Conservation (phyloP, 2,329 filamentous ascomycete species). For the Colletotrichum orbiculare region DNA sequence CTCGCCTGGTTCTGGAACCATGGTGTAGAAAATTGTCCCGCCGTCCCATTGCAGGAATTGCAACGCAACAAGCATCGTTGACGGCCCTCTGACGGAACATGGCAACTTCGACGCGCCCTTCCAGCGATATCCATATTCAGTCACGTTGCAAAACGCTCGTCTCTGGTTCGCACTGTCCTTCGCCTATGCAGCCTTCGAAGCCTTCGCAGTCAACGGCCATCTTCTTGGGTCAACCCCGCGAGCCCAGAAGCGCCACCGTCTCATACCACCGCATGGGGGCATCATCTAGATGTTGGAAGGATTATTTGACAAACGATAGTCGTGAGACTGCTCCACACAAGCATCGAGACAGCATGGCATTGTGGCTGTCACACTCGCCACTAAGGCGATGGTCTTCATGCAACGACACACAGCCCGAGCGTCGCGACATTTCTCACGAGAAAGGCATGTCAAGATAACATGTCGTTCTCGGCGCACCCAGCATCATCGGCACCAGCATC, state of each 20-base stretch:
- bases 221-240: not conserved
- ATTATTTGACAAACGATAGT: not conserved
- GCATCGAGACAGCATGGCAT: slow-evolving; percentile 1
- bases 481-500: too few species aligned
- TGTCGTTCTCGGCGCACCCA: not conserved
- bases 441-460: not conserved
- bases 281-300: slow-evolving; percentile 7
- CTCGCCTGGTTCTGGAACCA: too few species aligned
- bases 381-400: not conserved
- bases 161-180: slow-evolving; percentile 21
- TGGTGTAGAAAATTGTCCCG: too few species aligned
- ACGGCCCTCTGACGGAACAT: too few species aligned
- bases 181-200: slow-evolving; percentile 2
- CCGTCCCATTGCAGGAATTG: too few species aligned
- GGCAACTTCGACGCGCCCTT: slow-evolving; percentile 15
- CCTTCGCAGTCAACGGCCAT: not conserved
- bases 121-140: slow-evolving; percentile 6
- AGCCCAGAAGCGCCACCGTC: slow-evolving; percentile 13
- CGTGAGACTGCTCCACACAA: not conserved
- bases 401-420: slow-evolving; percentile 1
- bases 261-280: slow-evolving; percentile 5
- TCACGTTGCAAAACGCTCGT: not conserved
- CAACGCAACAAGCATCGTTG: too few species aligned
- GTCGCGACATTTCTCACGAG: not conserved
- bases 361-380: not conserved